Evolutionary conservation across 495 filamentous ascomycete genomes (phyloP).

Genomic region (Podospora comata): DNA sequence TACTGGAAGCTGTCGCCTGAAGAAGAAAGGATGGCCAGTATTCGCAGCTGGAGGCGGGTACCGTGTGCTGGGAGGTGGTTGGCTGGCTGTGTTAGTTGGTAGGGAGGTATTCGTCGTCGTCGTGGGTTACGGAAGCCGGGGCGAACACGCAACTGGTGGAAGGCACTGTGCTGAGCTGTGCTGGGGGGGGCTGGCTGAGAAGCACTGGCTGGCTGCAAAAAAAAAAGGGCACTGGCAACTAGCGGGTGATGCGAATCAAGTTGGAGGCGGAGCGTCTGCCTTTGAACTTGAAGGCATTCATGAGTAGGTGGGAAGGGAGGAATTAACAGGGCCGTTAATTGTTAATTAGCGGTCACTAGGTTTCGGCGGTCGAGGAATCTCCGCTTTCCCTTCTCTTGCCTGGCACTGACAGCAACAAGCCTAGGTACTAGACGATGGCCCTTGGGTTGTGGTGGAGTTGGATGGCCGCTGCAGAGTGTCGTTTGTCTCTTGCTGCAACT

Average conservation of each 20-base stretch:
- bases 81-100: constrained; percentile 7
- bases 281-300: constrained; percentile 17
- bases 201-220: constrained; percentile 10
- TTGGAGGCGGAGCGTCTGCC: constrained; percentile 15
- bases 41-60: not conserved
- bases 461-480: not conserved
- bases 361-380: constrained; percentile 16
- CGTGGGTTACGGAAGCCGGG: not conserved
- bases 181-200: not conserved
- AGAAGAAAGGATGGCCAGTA: constrained; percentile 7
- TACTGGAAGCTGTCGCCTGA: constrained; percentile 18
- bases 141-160: not conserved
- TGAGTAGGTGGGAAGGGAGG: constrained; percentile 8
- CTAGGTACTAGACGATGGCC: constrained; percentile 1
- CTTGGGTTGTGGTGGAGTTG: constrained; percentile 11
- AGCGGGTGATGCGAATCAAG: constrained; percentile 5
- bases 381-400: not conserved
- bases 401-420: not conserved
- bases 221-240: not conserved
- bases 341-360: constrained; percentile 15
- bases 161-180: not conserved
- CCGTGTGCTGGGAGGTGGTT: not conserved
- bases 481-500: too few relatives aligned
- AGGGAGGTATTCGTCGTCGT: not conserved
- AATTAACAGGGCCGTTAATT: constrained; percentile 11